A percentile compares a stretch with the other conserved stretches of the same genome.
phyloP scores from a whole-genome alignment of 805 yeast genomes.

The Candida broadrunensis region DNA sequence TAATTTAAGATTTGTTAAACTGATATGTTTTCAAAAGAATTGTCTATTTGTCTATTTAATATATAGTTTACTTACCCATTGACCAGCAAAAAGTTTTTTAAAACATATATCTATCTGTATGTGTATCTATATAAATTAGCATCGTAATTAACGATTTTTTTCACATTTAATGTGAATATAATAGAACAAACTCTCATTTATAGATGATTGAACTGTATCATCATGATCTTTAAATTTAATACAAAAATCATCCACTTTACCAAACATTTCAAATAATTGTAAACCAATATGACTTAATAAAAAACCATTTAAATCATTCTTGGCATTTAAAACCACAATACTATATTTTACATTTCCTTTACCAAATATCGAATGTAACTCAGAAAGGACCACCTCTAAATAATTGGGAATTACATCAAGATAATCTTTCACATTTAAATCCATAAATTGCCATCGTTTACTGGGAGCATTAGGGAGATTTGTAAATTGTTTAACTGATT shows the following conservation, averaged over 20 bases:
- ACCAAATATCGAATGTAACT: constrained; percentile 28
- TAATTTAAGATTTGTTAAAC: too few relatives aligned
- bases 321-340: constrained; percentile 24
- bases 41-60: too few relatives aligned
- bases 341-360: constrained; percentile 28
- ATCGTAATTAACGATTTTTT: not conserved
- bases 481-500: constrained; percentile 9
- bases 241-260: constrained; percentile 27
- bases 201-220: constrained; percentile 6
- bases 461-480: not conserved
- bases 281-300: constrained; percentile 26
- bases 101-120: too few relatives aligned
- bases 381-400: constrained; percentile 17
- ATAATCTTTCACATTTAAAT: constrained; percentile 3
- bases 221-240: constrained; percentile 11
- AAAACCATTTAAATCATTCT: constrained; percentile 28
- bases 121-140: too few relatives aligned
- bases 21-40: too few relatives aligned
- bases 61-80: too few relatives aligned
- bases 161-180: constrained; percentile 23
- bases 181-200: constrained; percentile 12
- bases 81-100: too few relatives aligned
- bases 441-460: constrained; percentile 4
- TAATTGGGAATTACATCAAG: constrained; percentile 25
- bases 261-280: constrained; percentile 29